Evolutionary conservation across 176 grass and related monocot species (phyloP).

Genomic region (Rhynchospora pubera): DNA sequence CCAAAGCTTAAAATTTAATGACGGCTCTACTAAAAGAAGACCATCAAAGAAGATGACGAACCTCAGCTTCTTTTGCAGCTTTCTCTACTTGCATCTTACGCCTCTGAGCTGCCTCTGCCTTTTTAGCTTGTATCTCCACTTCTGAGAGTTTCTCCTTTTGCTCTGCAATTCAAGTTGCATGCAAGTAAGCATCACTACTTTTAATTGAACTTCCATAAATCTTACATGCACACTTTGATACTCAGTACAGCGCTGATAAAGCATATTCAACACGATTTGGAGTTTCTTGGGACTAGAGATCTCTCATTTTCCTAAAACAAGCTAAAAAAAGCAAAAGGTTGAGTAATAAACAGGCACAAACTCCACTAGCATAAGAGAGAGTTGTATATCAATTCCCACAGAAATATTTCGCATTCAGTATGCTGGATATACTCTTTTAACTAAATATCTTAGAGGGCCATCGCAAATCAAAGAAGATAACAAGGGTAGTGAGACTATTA

Average conservation of each 20-base stretch:
- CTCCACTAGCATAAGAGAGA: neutral
- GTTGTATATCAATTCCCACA: neutral
- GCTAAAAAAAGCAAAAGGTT: too few relatives aligned
- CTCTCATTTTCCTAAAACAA: too few relatives aligned
- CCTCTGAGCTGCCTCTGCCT: constrained; percentile 84
- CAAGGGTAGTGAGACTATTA: neutral
- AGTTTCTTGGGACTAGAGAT: too few relatives aligned
- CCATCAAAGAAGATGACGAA: constrained; percentile 22
- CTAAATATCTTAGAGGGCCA: neutral
- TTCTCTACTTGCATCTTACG: constrained; percentile 99
- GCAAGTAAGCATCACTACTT: constrained; percentile 1
- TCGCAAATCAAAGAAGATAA: neutral
- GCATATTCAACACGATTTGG: too few relatives aligned
- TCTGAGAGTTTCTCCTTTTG: constrained; percentile 85
- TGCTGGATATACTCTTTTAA: neutral
- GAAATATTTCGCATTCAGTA: neutral
- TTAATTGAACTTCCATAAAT: neutral
- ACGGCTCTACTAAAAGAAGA: neutral
- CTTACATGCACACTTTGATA: neutral
- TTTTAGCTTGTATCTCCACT: constrained; percentile 77
- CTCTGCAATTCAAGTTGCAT: constrained; percentile 34
- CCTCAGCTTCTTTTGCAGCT: constrained; percentile 79
- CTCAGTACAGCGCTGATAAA: neutral
- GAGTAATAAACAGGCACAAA: too few relatives aligned
- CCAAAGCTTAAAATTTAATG: constrained; percentile 4